phyloP scores from a whole-genome alignment of 2,329 filamentous ascomycete genomes.

The Arthrobotrys sinensis region DNA sequence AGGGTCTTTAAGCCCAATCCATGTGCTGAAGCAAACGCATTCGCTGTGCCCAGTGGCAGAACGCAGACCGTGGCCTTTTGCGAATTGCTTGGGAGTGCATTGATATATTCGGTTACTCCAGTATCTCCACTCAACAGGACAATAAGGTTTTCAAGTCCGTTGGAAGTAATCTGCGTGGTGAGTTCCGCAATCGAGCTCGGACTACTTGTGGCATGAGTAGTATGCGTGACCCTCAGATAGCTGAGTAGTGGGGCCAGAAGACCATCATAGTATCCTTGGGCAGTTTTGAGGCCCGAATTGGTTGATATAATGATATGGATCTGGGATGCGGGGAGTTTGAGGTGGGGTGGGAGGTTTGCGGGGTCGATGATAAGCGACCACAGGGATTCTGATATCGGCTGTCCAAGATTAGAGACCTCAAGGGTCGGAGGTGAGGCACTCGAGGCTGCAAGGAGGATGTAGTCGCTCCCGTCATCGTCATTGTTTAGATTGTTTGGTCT shows the following conservation, averaged over 20 bases:
- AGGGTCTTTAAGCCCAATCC: slow-evolving; percentile 70
- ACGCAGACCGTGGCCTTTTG: slow-evolving; percentile 68
- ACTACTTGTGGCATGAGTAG: slow-evolving; percentile 32
- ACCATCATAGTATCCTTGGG: slow-evolving; percentile 45
- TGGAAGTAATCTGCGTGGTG: slow-evolving; percentile 42
- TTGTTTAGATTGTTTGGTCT: slow-evolving; percentile 29
- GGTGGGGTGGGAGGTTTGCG: slow-evolving; percentile 54
- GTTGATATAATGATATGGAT: slow-evolving; percentile 54
- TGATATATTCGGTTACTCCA: slow-evolving; percentile 53
- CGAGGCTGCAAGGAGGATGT: slow-evolving; percentile 44
- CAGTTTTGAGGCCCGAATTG: slow-evolving; percentile 50
- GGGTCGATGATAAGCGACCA: slow-evolving; percentile 47
- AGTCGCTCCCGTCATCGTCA: slow-evolving; percentile 34
- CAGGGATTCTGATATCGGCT: slow-evolving; percentile 43
- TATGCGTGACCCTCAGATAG: slow-evolving; percentile 43
- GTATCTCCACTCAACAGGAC: slow-evolving; percentile 57
- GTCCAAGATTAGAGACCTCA: slow-evolving; percentile 35
- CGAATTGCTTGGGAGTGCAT: slow-evolving; percentile 31
- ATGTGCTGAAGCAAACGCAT: slow-evolving; percentile 77
- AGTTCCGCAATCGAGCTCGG: slow-evolving; percentile 48
- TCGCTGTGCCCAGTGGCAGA: slow-evolving; percentile 78
- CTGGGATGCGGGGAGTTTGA: slow-evolving; percentile 54
- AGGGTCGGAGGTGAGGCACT: slow-evolving; percentile 46
- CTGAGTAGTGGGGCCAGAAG: slow-evolving; percentile 53
- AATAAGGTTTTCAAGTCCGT: slow-evolving; percentile 51